Conservation (phyloP, 164 flowering plant species). For the Annona squamosa region DNA sequence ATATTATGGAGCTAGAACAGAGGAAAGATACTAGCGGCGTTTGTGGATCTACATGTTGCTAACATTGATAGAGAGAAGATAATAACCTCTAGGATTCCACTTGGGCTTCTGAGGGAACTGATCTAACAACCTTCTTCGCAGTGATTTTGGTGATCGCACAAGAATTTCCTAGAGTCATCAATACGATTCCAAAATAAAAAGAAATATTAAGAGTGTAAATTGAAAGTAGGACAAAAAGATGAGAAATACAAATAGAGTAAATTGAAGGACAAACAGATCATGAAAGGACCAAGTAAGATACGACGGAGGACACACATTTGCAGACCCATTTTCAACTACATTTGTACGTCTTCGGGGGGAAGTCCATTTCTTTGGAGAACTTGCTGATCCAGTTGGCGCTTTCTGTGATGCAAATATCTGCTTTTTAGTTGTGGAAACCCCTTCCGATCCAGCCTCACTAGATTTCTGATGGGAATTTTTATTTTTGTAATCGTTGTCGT, state of each 20-base stretch:
- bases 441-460: not conserved
- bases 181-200: not conserved
- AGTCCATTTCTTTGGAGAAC: conserved; percentile 34
- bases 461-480: not conserved
- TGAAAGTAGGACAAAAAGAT: not conserved
- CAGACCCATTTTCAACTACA: not conserved
- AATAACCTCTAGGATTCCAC: conserved; percentile 64
- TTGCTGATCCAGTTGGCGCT: not conserved
- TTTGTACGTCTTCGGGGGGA: conserved; percentile 51
- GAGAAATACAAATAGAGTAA: not conserved
- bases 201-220: not conserved
- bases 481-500: conserved; percentile 22
- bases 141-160: conserved; percentile 18
- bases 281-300: not conserved
- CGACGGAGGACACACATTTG: conserved; percentile 27
- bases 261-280: not conserved
- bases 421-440: not conserved
- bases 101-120: conserved; percentile 24
- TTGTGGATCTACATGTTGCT: not conserved
- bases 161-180: conserved; percentile 25
- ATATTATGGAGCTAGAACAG: not conserved
- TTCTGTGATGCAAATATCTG: not conserved
- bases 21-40: not conserved
- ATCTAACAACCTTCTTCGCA: conserved; percentile 31
- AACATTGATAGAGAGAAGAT: not conserved